These are phyloP conservation scores for Colletotrichum sublineola DNA, from an alignment of 2,329 filamentous ascomycete species.

Conservation along the genomic window DNA sequence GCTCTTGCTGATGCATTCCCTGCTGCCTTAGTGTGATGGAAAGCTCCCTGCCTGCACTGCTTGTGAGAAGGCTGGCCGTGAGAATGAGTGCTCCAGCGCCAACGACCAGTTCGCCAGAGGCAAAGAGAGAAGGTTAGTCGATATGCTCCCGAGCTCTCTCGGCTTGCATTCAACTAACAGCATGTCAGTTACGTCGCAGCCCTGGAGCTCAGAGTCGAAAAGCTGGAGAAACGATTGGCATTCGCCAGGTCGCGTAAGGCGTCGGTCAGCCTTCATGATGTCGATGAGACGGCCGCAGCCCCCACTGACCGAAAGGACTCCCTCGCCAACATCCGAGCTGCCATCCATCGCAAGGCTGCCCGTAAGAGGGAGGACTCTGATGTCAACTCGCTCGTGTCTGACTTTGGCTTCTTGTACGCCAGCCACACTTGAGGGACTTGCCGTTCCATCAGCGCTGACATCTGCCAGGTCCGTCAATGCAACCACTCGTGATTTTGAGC, in stretches of 20 bases:
- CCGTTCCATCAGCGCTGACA: constrained; percentile 17
- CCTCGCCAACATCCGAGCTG: constrained; percentile 70
- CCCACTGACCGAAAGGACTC: constrained; percentile 70
- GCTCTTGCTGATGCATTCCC: constrained; percentile 27
- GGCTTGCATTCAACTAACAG: constrained; percentile 40
- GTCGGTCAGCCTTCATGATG: constrained; percentile 75
- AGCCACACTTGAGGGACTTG: constrained; percentile 47
- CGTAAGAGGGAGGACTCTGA: constrained; percentile 81
- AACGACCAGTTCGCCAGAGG: constrained; percentile 97
- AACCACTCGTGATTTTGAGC: constrained; percentile 92
- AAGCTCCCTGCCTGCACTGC: constrained; percentile 95
- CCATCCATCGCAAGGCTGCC: constrained; percentile 75
- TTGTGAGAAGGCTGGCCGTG: constrained; percentile 90
- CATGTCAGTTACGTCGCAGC: constrained; percentile 88
- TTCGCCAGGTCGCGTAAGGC: constrained; percentile 79
- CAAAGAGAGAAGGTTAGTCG: constrained; percentile 84
- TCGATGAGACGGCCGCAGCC: constrained; percentile 55
- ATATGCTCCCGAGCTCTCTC: neutral
- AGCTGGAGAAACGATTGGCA: constrained; percentile 82
- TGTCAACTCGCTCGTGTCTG: constrained; percentile 91
- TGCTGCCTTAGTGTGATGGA: constrained; percentile 79
- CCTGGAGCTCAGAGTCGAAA: constrained; percentile 91
- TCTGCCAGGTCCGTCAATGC: constrained; percentile 85
- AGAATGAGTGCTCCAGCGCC: constrained; percentile 89
- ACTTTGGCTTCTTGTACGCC: constrained; percentile 89